Percentiles rank a stretch among this genome's conserved stretches.
phyloP scores from a whole-genome alignment of 2,329 filamentous ascomycete species.

The Penicillium sp. region DNA sequence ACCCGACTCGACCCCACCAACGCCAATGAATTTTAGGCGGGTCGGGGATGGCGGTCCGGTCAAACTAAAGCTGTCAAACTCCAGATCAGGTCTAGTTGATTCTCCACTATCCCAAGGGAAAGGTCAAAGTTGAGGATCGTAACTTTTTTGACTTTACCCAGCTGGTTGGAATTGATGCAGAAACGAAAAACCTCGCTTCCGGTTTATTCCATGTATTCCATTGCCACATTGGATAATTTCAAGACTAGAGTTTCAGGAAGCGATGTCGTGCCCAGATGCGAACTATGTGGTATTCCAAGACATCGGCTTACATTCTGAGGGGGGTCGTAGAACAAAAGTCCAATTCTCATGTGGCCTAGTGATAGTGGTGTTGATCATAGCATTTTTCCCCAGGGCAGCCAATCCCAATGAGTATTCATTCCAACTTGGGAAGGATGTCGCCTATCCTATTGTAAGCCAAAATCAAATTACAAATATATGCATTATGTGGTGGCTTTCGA shows the following conservation, averaged over 20 bases:
- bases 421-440: neutral
- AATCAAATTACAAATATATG: constrained; percentile 4
- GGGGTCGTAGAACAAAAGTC: constrained; percentile 2
- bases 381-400: constrained; percentile 1
- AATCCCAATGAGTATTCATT: constrained; percentile 6
- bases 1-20: constrained; percentile 7
- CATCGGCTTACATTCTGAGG: neutral
- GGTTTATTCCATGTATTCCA: neutral
- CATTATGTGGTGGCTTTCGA: constrained; percentile 9
- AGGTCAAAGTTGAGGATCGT: constrained; percentile 24
- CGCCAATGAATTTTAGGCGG: constrained; percentile 10
- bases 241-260: constrained; percentile 15
- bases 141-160: neutral
- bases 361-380: constrained; percentile 15
- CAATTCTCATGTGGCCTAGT: neutral
- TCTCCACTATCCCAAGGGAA: constrained; percentile 12
- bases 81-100: constrained; percentile 1
- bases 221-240: neutral
- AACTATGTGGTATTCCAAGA: neutral
- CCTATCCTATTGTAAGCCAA: neutral
- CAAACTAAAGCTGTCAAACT: constrained; percentile 24
- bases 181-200: neutral
- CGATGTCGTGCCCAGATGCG: neutral
- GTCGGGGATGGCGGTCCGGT: constrained; percentile 24
- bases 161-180: neutral